Conservation (phyloP, 495 filamentous ascomycete genomes). For the Penicillium herquei region DNA sequence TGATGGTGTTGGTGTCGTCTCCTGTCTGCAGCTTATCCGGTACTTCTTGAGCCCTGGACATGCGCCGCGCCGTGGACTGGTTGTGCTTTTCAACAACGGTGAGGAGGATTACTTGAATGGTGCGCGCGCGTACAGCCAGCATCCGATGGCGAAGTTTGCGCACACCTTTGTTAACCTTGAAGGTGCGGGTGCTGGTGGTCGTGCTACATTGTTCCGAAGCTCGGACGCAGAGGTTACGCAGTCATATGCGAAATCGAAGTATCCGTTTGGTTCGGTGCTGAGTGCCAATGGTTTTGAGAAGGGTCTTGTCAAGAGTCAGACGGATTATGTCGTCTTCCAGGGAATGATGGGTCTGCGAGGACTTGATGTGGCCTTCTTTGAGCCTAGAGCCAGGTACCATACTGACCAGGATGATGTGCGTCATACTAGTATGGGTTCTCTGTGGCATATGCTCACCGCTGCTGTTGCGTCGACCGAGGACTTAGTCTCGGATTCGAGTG, state of each 20-base stretch:
- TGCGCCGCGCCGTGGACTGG: constrained; percentile 73
- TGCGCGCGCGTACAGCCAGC: constrained; percentile 78
- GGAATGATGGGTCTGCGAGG: constrained; percentile 80
- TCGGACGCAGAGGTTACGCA: constrained; percentile 85
- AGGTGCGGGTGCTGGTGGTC: constrained; percentile 89
- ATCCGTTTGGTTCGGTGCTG: constrained; percentile 83
- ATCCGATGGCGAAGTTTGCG: constrained; percentile 72
- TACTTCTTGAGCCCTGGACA: constrained; percentile 80
- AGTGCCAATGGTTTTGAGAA: constrained; percentile 78
- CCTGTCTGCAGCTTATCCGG: constrained; percentile 80
- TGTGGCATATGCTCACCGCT: constrained; percentile 93
- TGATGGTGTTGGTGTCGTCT: constrained; percentile 86
- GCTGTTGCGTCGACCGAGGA: constrained; percentile 68
- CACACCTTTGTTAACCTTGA: constrained; percentile 93
- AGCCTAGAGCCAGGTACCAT: constrained; percentile 85
- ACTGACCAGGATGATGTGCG: constrained; percentile 83
- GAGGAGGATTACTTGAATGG: constrained; percentile 95
- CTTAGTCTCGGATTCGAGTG: constrained; percentile 67
- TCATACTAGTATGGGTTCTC: constrained; percentile 69
- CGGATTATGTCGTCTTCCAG: constrained; percentile 85
- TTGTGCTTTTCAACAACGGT: constrained; percentile 89
- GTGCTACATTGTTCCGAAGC: constrained; percentile 80
- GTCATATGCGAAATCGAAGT: constrained; percentile 64
- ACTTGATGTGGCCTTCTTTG: constrained; percentile 87
- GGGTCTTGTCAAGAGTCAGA: constrained; percentile 76